Evolutionary conservation across 768 basidiomycete genomes (phyloP).

Genomic region (Auriscalpium microsporum): DNA sequence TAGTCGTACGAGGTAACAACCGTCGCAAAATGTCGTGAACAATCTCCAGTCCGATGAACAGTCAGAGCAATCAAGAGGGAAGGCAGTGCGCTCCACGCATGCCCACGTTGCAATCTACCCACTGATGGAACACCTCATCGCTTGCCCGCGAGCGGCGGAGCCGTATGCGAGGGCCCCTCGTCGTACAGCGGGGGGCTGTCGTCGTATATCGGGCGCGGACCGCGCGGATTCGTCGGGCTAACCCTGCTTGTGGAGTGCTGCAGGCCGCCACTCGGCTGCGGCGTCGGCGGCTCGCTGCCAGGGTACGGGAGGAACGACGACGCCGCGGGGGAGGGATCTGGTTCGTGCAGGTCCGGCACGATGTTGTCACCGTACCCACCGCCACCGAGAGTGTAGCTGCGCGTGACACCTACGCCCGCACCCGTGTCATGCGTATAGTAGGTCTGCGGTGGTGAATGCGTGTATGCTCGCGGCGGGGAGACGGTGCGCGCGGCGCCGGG

Average conservation of each 20-base stretch:
- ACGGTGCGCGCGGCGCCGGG: constrained; percentile 12
- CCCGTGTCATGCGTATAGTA: neutral
- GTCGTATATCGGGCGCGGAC: constrained; percentile 22
- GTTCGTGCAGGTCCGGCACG: constrained; percentile 21
- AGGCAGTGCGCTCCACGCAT: too few species aligned
- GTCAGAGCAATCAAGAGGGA: too few species aligned
- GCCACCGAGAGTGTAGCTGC: constrained; percentile 50
- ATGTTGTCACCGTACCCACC: constrained; percentile 44
- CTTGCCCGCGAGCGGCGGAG: constrained; percentile 8
- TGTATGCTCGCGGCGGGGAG: constrained; percentile 6
- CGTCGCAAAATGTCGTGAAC: too few species aligned
- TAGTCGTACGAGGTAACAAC: too few species aligned
- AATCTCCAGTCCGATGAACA: too few species aligned
- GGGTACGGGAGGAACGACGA: constrained; percentile 15
- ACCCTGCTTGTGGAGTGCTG: neutral
- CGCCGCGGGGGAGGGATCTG: constrained; percentile 9
- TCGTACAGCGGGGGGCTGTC: constrained; percentile 68
- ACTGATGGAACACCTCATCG: neutral
- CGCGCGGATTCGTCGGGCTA: neutral
- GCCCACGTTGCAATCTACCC: too few species aligned
- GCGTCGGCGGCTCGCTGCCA: constrained; percentile 1
- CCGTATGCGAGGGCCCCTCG: constrained; percentile 31
- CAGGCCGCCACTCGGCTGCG: constrained; percentile 9
- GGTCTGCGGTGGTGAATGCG: neutral
- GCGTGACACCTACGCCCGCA: constrained; percentile 17